A percentile compares a stretch with the other conserved stretches of the same genome.
Evolutionary conservation across 441 rosid species (phyloP).

Genomic region (Gossypium gossypioides): DNA sequence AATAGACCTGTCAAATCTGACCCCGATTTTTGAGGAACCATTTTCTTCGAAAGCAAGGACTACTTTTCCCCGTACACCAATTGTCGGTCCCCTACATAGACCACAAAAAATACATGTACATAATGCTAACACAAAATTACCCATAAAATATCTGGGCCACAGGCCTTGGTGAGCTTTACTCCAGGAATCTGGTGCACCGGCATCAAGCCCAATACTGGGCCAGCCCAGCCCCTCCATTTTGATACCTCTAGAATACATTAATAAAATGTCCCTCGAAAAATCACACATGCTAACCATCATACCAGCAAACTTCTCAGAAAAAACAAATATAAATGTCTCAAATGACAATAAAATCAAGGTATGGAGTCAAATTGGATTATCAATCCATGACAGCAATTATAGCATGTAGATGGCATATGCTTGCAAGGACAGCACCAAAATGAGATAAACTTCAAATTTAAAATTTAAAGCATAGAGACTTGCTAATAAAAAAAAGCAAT

Average conservation of each 20-base stretch:
- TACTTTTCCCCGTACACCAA: conserved; percentile 83
- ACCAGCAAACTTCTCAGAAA: not conserved
- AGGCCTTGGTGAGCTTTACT: not conserved
- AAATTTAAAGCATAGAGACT: not conserved
- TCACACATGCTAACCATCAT: not conserved
- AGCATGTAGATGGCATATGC: not conserved
- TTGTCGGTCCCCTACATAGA: conserved; percentile 60
- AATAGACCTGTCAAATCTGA: conserved; percentile 81
- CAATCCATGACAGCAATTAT: not conserved
- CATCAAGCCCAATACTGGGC: not conserved
- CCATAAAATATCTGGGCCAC: not conserved
- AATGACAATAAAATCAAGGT: not conserved
- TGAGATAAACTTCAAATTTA: not conserved
- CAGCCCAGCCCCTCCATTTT: not conserved
- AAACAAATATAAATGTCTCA: not conserved
- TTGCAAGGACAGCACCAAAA: not conserved
- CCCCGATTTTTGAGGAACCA: conserved; percentile 78
- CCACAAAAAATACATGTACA: not conserved
- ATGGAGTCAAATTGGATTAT: not conserved
- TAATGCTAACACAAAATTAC: not conserved
- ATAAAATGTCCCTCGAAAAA: not conserved
- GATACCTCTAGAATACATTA: not conserved
- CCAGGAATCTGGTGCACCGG: not conserved
- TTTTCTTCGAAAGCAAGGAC: conserved; percentile 89
- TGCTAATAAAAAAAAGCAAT: not conserved